Percentiles rank a stretch among this genome's conserved stretches.
These are phyloP conservation scores for Iris pallida DNA, from an alignment of 116 monocot species.

Conservation along the genomic window DNA sequence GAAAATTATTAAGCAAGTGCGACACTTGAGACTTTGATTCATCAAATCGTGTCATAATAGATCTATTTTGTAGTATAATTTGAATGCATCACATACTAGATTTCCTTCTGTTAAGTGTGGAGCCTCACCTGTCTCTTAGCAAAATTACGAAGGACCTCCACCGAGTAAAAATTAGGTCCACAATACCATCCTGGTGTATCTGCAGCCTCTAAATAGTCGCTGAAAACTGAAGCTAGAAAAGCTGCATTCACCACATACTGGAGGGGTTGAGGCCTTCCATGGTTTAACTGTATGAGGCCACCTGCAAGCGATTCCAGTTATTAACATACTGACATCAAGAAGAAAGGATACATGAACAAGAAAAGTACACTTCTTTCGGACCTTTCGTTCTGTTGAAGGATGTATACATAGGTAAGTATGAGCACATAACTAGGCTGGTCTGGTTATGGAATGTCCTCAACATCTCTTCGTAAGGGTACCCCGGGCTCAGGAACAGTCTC, in stretches of 20 bases:
- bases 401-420: constrained; percentile 30
- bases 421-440: constrained; percentile 57
- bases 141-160: constrained; percentile 35
- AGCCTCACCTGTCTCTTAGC: constrained; percentile 35
- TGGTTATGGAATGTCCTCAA: constrained; percentile 49
- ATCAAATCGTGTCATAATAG: too few species aligned
- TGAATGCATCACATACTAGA: too few species aligned
- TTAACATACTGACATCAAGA: constrained; percentile 24
- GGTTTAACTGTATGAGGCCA: constrained; percentile 70
- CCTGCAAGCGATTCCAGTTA: constrained; percentile 46
- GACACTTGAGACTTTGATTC: too few species aligned
- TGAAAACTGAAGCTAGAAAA: constrained; percentile 65
- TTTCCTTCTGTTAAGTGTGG: too few species aligned
- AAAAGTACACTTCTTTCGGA: background rate
- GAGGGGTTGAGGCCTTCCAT: constrained; percentile 54
- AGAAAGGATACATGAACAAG: background rate
- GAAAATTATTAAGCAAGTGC: too few species aligned
- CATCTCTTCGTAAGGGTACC: constrained; percentile 76
- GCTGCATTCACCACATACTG: constrained; percentile 53
- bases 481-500: constrained; percentile 75
- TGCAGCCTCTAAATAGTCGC: constrained; percentile 57
- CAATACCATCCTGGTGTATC: constrained; percentile 64
- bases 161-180: constrained; percentile 33
- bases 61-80: too few species aligned
- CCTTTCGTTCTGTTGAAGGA: constrained; percentile 75